Base-by-base conservation (phyloP, 345 rosid genomes). In the Triadica sebifera region DNA sequence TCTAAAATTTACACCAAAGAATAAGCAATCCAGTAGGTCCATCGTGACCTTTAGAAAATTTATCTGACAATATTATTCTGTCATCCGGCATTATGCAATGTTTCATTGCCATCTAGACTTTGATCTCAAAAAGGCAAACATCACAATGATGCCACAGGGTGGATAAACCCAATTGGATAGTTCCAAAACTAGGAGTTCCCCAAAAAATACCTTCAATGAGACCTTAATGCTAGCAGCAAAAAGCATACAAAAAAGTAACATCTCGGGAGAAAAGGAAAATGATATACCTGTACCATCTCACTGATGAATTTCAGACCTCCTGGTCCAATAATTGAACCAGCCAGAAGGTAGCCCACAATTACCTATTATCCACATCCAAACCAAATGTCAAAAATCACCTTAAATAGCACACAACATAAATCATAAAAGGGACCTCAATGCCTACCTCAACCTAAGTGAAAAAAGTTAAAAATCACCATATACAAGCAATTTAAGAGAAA, bases 311-410 rank as follows among this genome's bases (percentile, higher is more conserved):
- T 93, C 84, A 93, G 85, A 38, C 99, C 99, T 64, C 99, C 99
- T 19, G 98, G 99, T 74, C 98, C 98, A 73, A 96, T 88, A 64
- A 96, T 75, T 19, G 99, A 96, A 65, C 98, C 99, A 5, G 97
- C 97, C 64, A 96, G 95, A 84, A 96, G 96, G 85, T 96, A 96
- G 66, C 98, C 99, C 73, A 96, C 98, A 82, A 96, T 96, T 56
- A 89, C 94, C 99, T 95, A 79, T 46, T 57, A 69, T 46, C 60
- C 17, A 25, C 56, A 68, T 55, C 65, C 73, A 65, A 71, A 37
- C 25, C 45, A 63, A 71, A 74, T 62, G 22, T 1, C 34, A 22
- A 69, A 59, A 11, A 50, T 19, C 19, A 25, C 43, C 45, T 72
- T 29, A 29, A 55, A 63, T 39, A 49, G n/a, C 38, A 29, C 56